A percentile compares a stretch with the other conserved stretches of the same genome.
Evolutionary conservation across 208 protist species (phyloP).

Genomic region (Crithidia expoeki): DNA sequence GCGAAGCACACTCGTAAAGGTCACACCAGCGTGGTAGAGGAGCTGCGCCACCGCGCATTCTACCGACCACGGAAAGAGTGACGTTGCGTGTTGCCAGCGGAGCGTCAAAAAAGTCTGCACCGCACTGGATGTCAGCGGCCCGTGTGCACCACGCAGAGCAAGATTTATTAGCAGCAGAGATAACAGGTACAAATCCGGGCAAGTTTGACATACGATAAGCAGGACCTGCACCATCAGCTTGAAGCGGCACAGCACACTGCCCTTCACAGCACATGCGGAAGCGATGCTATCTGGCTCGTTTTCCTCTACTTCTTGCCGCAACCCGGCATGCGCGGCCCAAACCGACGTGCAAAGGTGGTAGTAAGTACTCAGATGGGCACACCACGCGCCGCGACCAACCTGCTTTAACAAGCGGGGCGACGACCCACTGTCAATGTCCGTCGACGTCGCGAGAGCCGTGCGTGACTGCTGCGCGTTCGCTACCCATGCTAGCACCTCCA

Average conservation of each 20-base stretch:
- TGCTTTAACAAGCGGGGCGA: not conserved
- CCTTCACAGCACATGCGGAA: not conserved
- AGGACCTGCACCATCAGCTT: constrained; percentile 5
- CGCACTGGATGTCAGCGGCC: not conserved
- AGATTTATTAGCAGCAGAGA: constrained; percentile 12
- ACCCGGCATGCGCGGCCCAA: not conserved
- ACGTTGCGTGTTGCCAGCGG: not conserved
- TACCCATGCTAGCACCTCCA: constrained; percentile 55
- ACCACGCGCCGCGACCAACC: constrained; percentile 6
- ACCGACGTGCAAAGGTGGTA: constrained; percentile 12
- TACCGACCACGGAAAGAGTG: constrained; percentile 14
- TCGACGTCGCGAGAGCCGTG: not conserved
- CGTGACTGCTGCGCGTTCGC: not conserved
- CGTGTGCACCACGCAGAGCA: not conserved
- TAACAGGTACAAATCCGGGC: constrained; percentile 20
- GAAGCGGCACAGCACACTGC: not conserved
- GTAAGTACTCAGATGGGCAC: constrained; percentile 4
- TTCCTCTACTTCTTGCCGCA: not conserved
- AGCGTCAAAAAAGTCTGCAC: not conserved
- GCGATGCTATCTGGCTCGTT: not conserved
- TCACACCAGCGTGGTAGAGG: constrained; percentile 26
- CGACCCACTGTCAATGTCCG: not conserved
- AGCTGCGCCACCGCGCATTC: constrained; percentile 28
- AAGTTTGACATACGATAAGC: constrained; percentile 16
- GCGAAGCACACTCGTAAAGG: not conserved